Evolutionary conservation across 768 basidiomycete species (phyloP).

Genomic region (Podaxis pistillaris): DNA sequence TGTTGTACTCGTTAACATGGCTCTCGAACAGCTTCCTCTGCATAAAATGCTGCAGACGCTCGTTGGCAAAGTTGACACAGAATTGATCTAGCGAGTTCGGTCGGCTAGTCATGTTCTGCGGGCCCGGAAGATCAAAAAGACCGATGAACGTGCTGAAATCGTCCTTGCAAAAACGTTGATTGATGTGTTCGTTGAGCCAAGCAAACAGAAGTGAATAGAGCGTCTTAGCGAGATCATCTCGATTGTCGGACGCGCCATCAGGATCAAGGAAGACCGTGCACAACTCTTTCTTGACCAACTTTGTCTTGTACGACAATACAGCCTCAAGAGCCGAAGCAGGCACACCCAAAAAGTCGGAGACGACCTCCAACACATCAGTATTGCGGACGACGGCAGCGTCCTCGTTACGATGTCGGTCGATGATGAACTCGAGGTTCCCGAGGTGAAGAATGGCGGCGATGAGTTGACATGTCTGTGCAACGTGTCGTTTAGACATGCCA

Average conservation of each 20-base stretch:
- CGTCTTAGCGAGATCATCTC: constrained; percentile 92
- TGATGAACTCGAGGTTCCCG: constrained; percentile 90
- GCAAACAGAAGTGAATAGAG: constrained; percentile 93
- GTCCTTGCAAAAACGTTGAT: constrained; percentile 91
- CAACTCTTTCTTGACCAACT: constrained; percentile 92
- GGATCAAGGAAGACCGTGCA: constrained; percentile 96
- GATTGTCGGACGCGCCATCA: constrained; percentile 88
- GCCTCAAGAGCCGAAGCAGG: constrained; percentile 68
- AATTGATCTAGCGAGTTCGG: constrained; percentile 96
- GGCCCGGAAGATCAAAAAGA: constrained; percentile 90
- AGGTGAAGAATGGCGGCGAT: constrained; percentile 95
- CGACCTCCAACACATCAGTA: constrained; percentile 73
- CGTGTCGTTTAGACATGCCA: constrained; percentile 91
- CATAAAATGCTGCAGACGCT: constrained; percentile 82
- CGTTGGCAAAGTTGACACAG: constrained; percentile 95
- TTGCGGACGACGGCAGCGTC: constrained; percentile 94
- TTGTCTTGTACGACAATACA: constrained; percentile 87
- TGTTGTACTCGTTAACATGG: constrained; percentile 78
- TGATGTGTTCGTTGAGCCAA: constrained; percentile 96
- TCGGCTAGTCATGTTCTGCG: constrained; percentile 85
- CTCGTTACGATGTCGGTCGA: constrained; percentile 80
- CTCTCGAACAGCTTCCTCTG: constrained; percentile 79
- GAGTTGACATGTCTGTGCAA: constrained; percentile 94
- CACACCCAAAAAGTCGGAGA: constrained; percentile 91
- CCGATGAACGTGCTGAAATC: constrained; percentile 93